These are phyloP conservation scores for Yarrowia sp. DNA, from an alignment of 805 yeast genomes.

Conservation along the genomic window DNA sequence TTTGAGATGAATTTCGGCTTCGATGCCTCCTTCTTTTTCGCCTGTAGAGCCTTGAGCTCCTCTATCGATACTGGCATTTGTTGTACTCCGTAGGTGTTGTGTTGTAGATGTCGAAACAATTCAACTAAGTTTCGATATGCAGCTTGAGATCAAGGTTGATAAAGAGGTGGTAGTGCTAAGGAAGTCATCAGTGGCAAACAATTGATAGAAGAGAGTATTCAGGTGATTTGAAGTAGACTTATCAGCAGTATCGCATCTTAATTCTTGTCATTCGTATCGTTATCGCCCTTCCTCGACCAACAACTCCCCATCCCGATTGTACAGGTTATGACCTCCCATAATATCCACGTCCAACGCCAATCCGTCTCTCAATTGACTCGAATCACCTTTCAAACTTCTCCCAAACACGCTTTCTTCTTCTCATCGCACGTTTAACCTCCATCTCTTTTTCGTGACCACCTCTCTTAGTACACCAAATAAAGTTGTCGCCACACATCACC, in stretches of 20 bases:
- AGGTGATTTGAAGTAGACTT: too few species aligned
- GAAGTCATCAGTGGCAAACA: not conserved
- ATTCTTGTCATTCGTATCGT: too few species aligned
- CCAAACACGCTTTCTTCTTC: not conserved
- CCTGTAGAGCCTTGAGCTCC: conserved; percentile 45
- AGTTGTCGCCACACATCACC: conserved; percentile 34
- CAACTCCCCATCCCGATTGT: too few species aligned
- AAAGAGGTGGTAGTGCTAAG: not conserved
- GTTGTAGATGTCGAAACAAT: not conserved
- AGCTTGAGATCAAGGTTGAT: conserved; percentile 12
- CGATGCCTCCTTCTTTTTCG: conserved; percentile 41
- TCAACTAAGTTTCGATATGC: conserved; percentile 8
- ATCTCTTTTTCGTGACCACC: not conserved
- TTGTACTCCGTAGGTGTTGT: not conserved
- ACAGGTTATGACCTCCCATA: conserved; percentile 2
- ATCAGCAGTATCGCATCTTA: too few species aligned
- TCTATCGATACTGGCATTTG: conserved; percentile 48
- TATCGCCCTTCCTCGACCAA: too few species aligned
- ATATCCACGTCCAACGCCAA: not conserved
- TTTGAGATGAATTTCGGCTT: conserved; percentile 58
- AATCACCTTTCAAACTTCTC: too few species aligned
- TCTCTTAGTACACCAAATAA: not conserved
- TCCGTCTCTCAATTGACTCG: not conserved
- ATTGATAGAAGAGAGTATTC: too few species aligned
- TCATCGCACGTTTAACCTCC: not conserved